phyloP scores from a whole-genome alignment of 805 yeast genomes.

The Teunomyces funiuensis region DNA sequence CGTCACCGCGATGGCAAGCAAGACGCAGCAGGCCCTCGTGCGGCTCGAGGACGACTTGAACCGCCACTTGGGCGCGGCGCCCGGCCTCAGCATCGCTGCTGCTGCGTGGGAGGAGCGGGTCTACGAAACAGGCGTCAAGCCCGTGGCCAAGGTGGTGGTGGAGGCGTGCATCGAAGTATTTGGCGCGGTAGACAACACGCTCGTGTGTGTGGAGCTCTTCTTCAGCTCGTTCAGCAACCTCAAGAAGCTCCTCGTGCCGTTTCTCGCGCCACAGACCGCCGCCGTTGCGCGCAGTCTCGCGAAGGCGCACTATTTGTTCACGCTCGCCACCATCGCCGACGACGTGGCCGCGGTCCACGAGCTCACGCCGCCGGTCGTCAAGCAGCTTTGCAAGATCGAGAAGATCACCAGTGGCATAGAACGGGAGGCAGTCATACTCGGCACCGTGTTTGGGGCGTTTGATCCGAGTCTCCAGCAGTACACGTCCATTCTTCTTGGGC shows the following conservation, averaged over 20 bases:
- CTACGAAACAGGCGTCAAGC: constrained; percentile 16
- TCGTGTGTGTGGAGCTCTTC: constrained; percentile 39
- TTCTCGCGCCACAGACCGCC: constrained; percentile 32
- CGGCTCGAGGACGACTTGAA: constrained; percentile 34
- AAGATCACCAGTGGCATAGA: constrained; percentile 39
- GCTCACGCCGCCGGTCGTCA: constrained; percentile 22
- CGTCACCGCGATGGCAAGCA: constrained; percentile 31
- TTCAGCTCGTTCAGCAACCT: constrained; percentile 39
- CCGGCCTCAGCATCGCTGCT: constrained; percentile 7
- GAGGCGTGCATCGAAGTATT: constrained; percentile 13
- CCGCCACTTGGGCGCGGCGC: constrained; percentile 22
- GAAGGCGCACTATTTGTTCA: constrained; percentile 26
- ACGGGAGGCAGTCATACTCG: constrained; percentile 31
- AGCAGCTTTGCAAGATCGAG: constrained; percentile 36
- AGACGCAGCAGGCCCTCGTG: constrained; percentile 18
- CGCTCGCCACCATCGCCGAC: constrained; percentile 33
- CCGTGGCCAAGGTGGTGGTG: constrained; percentile 12
- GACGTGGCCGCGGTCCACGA: constrained; percentile 19
- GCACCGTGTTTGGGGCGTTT: constrained; percentile 29
- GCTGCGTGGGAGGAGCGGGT: constrained; percentile 16
- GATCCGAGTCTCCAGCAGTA: constrained; percentile 37
- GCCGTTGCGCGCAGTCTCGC: constrained; percentile 25
- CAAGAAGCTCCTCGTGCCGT: constrained; percentile 34
- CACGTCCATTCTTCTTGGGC: constrained; percentile 38
- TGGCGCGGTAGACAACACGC: constrained; percentile 19